Percentiles rank a stretch among this genome's conserved stretches.
phyloP scores from a whole-genome alignment of 345 rosid species.

The Brassica carinata region DNA sequence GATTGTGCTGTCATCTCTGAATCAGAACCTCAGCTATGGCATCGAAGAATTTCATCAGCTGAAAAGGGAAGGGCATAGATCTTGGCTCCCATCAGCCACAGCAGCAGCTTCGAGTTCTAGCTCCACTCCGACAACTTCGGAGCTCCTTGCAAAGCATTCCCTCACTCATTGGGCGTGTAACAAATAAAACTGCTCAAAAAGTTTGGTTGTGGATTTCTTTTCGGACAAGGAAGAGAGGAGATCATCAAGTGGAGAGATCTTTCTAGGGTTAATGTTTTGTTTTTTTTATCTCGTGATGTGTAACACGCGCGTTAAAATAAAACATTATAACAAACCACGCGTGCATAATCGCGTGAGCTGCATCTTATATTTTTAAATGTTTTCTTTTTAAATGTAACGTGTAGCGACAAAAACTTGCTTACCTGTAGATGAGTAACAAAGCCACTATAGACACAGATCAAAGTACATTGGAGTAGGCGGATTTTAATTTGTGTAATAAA shows the following conservation, averaged over 20 bases:
- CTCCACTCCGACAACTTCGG: too few relatives aligned
- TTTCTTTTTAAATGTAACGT: not conserved
- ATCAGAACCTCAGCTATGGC: too few relatives aligned
- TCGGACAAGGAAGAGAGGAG: not conserved
- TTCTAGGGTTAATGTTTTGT: conserved; percentile 9
- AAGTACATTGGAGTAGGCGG: not conserved
- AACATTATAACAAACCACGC: not conserved
- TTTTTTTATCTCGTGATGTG: not conserved
- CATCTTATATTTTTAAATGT: not conserved
- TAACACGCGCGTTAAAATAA: not conserved
- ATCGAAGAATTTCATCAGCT: too few relatives aligned
- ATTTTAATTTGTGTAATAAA: too few relatives aligned
- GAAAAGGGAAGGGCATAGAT: too few relatives aligned
- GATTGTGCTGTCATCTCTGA: too few relatives aligned
- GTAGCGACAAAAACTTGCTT: not conserved
- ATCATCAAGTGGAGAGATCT: conserved; percentile 11
- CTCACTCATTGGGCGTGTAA: too few relatives aligned
- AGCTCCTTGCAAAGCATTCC: too few relatives aligned
- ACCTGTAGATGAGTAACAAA: not conserved
- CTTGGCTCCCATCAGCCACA: too few relatives aligned
- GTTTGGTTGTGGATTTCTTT: not conserved
- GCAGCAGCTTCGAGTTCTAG: too few relatives aligned
- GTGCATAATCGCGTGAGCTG: conserved; percentile 22
- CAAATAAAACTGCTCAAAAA: too few relatives aligned
- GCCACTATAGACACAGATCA: not conserved